Evolutionary conservation across 1,284 basidiomycete genomes (phyloP).

Genomic region (Fereydounia khargensis): DNA sequence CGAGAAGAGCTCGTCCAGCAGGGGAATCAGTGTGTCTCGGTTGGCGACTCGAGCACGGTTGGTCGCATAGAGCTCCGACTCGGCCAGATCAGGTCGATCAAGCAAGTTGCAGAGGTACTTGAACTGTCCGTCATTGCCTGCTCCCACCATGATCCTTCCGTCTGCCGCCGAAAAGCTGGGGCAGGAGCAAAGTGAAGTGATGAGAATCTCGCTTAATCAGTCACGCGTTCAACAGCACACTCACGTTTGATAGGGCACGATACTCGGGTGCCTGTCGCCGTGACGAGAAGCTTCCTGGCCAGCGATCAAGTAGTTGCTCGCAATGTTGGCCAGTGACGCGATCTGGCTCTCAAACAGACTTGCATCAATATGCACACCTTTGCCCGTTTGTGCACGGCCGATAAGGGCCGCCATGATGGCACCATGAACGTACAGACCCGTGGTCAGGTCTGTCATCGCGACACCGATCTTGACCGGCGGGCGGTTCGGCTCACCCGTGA

Average conservation of each 20-base stretch:
- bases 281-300: conserved; percentile 81
- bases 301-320: conserved; percentile 85
- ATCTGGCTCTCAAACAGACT: conserved; percentile 73
- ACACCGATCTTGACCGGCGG: conserved; percentile 75
- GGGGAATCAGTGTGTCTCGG: conserved; percentile 69
- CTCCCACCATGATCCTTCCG: conserved; percentile 65
- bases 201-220: too few relatives aligned
- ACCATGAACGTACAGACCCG: conserved; percentile 88
- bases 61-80: conserved; percentile 18
- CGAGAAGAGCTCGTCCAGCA: conserved; percentile 65
- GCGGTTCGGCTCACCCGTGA: conserved; percentile 82
- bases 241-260: conserved; percentile 45
- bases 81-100: conserved; percentile 16
- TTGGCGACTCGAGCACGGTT: conserved; percentile 77
- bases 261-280: conserved; percentile 76
- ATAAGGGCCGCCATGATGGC: conserved; percentile 87
- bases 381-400: conserved; percentile 77
- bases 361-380: conserved; percentile 81
- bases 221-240: not conserved
- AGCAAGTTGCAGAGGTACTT: conserved; percentile 30
- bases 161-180: conserved; percentile 24
- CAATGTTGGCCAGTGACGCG: conserved; percentile 88
- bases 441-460: conserved; percentile 84
- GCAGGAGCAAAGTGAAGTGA: too few relatives aligned
- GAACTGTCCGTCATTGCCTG: conserved; percentile 85